phyloP scores from a whole-genome alignment of 2,329 filamentous ascomycete species.

The Curvularia verruculosa region DNA sequence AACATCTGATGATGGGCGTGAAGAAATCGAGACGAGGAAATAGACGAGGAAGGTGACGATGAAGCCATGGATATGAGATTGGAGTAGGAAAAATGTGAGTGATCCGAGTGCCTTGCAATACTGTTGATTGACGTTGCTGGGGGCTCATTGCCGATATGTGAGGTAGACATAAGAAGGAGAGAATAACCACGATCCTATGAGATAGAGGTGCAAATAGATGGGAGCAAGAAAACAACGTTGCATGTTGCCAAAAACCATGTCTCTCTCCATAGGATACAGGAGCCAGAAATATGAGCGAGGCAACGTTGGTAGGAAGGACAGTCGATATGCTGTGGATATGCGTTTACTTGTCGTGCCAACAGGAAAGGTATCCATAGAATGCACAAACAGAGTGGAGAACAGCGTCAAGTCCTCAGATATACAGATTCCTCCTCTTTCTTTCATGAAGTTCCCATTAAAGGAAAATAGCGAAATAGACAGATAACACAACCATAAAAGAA shows the following conservation, averaged over 20 bases:
- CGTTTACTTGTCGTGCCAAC: constrained; percentile 11
- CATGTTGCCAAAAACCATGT: neutral
- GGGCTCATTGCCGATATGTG: constrained; percentile 1
- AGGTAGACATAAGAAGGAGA: constrained; percentile 1
- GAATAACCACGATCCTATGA: constrained; percentile 9
- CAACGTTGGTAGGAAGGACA: constrained; percentile 4
- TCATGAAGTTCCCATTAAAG: neutral
- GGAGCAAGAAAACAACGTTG: neutral
- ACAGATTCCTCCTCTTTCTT: constrained; percentile 5
- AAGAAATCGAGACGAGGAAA: neutral
- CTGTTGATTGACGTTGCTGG: constrained; percentile 7
- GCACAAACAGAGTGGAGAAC: neutral
- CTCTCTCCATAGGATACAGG: neutral
- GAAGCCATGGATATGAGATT: constrained; percentile 7
- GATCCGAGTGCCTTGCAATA: constrained; percentile 8
- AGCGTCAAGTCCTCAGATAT: too few species aligned
- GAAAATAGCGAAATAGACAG: neutral
- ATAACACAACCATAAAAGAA: neutral
- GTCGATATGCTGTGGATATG: constrained; percentile 8
- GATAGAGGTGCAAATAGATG: neutral
- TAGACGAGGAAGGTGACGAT: neutral
- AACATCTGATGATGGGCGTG: constrained; percentile 5
- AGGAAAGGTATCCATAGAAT: constrained; percentile 6
- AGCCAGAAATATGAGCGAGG: neutral
- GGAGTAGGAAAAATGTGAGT: constrained; percentile 5